Evolutionary conservation across 768 basidiomycete genomes (phyloP), one percentile per base, ranked within the genome.

Genomic region (Cyathus striatus): DNA sequence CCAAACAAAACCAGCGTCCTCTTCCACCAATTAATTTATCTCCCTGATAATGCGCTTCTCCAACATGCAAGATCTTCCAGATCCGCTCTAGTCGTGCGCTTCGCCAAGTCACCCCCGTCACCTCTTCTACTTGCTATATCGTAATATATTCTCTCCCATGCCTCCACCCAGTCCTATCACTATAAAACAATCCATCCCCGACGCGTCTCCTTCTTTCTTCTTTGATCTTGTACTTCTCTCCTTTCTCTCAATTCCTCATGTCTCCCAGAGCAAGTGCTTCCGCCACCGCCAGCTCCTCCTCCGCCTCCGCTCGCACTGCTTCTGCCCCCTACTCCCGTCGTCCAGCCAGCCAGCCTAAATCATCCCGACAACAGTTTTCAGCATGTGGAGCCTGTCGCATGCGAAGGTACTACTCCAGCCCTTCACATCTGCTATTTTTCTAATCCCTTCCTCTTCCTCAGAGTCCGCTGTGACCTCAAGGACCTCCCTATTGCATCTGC

Each of bases 371-470:
- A 53, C 89, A 95, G 53, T 90, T 90, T 64, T 88, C 86, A n/a
- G 92, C 92, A 6, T 95, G 93, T 59, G 90, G 90, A 44, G 90
- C 90, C 23, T 96, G 93, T 63, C 81, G 90, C 47, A 89, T 89
- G 81, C 66, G 93, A 59, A 78, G 93, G 84, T 86, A 41, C 27
- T 64, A 50, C 17, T 44, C 38, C 26, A 37, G 38, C 43, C 53
- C 41, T 36, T 56, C 37, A 43, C n/a, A n/a, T n/a, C 27, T 42
- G 35, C 34, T 17, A 0, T 21, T 42, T 20, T 18, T 18, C 36
- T 33, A 23, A 47, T 41, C 46, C 30, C 40, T 18, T 43, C 10
- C 45, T 38, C 32, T n/a, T 41, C 14, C 37, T 21, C 55, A 92
- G 90, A 59, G 93, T 96, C 17, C 88, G 90, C 42, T 96, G 92